phyloP scores from a whole-genome alignment of 1,284 basidiomycete genomes.

The Entoloma clypeatum region DNA sequence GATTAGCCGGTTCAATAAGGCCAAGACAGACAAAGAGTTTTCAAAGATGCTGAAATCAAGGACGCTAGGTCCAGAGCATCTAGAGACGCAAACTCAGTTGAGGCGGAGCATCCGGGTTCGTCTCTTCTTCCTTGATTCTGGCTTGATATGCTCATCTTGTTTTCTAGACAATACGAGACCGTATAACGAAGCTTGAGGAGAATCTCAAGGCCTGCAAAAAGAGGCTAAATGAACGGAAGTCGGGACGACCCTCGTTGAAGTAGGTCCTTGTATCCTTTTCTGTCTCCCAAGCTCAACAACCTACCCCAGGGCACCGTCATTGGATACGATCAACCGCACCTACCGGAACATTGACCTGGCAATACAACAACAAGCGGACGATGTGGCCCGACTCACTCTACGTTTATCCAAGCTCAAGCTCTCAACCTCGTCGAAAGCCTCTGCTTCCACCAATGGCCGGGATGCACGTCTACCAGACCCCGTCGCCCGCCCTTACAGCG shows the following conservation, averaged over 20 bases:
- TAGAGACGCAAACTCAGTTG: slow-evolving; percentile 77
- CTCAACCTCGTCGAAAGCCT: slow-evolving; percentile 16
- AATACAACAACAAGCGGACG: slow-evolving; percentile 58
- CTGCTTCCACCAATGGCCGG: slow-evolving; percentile 20
- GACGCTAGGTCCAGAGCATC: slow-evolving; percentile 83
- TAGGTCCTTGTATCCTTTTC: slow-evolving; percentile 28
- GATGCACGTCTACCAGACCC: slow-evolving; percentile 42
- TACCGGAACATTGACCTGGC: slow-evolving; percentile 78
- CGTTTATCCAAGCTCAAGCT: slow-evolving; percentile 49
- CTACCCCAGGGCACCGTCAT: slow-evolving; percentile 62
- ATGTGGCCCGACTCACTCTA: slow-evolving; percentile 52
- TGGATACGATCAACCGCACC: slow-evolving; percentile 81
- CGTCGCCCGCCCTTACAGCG: slow-evolving; percentile 32
- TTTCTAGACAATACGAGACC: slow-evolving; percentile 58
- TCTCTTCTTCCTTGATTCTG: slow-evolving; percentile 13
- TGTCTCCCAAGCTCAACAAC: slow-evolving; percentile 1
- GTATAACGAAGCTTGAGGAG: slow-evolving; percentile 75
- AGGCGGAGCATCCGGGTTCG: slow-evolving; percentile 66
- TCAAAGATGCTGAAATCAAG: slow-evolving; percentile 76
- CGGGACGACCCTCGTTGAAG: slow-evolving; percentile 63
- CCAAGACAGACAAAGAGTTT: slow-evolving; percentile 74
- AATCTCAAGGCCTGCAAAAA: slow-evolving; percentile 69
- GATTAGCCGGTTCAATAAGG: slow-evolving; percentile 69
- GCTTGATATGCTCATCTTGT: slow-evolving; percentile 8
- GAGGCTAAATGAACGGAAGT: slow-evolving; percentile 58